These are phyloP conservation scores for Ochromonas danica DNA, from an alignment of 108 stramenopile species.

Conservation along the genomic window DNA sequence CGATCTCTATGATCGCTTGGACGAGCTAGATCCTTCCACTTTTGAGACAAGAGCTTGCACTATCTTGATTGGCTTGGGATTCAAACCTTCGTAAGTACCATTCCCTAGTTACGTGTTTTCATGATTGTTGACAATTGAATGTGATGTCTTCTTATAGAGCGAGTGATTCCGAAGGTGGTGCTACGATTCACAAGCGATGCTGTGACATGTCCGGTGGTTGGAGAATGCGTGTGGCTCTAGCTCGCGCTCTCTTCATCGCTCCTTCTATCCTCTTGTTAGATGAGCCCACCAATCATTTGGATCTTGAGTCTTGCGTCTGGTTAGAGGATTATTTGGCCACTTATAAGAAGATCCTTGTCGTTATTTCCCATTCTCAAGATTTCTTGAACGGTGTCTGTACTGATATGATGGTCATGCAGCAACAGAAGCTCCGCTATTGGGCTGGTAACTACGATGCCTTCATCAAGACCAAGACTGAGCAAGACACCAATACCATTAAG, in stretches of 20 bases:
- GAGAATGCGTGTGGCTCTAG: constrained; percentile 28
- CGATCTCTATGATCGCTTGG: constrained; percentile 11
- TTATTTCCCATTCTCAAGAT: constrained; percentile 32
- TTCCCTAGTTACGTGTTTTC: no score
- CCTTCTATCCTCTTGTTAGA: constrained; percentile 23
- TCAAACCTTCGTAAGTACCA: no score
- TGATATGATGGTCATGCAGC: constrained; percentile 37
- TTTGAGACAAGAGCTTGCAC: constrained; percentile 35
- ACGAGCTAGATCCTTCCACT: constrained; percentile 31
- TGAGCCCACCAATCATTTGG: constrained; percentile 37
- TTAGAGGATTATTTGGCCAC: constrained; percentile 44
- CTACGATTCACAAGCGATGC: constrained; percentile 22
- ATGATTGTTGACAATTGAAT: no score
- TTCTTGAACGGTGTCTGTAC: constrained; percentile 35
- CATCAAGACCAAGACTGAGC: constrained; percentile 9
- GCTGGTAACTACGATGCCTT: constrained; percentile 27
- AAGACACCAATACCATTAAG: constrained; percentile 37
- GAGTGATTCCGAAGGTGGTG: constrained; percentile 9
- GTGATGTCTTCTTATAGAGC: no score
- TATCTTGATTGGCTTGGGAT: constrained; percentile 32
- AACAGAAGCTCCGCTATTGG: constrained; percentile 28
- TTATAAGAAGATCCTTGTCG: constrained; percentile 33
- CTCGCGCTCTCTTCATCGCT: constrained; percentile 28
- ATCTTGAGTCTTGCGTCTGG: constrained; percentile 36
- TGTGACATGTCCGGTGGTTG: constrained; percentile 31